Conservation (phyloP, 257 asterid species). For the Marsdenia floribunda region DNA sequence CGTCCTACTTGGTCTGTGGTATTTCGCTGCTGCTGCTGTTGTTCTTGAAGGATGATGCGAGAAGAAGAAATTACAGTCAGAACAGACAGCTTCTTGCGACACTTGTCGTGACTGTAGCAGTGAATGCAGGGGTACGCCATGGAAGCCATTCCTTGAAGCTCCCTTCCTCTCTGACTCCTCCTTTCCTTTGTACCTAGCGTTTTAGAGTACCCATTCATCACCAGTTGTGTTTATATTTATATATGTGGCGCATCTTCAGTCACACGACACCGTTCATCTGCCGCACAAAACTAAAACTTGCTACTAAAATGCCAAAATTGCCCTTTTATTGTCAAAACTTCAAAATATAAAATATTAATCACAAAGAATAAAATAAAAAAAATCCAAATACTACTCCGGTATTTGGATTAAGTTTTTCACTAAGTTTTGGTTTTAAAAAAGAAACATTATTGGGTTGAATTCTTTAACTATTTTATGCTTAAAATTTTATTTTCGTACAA, state of each 20-base stretch:
- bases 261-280: neutral
- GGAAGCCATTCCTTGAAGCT: conserved; percentile 22
- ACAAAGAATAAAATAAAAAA: no score
- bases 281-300: neutral
- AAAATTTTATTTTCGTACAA: no score
- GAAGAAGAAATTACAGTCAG: conserved; percentile 1
- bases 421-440: no score
- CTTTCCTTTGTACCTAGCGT: neutral
- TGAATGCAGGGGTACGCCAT: conserved; percentile 17
- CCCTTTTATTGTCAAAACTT: no score
- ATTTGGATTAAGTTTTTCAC: no score
- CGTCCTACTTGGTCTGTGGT: conserved; percentile 22
- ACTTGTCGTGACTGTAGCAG: conserved; percentile 8
- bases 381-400: no score
- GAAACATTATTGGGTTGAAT: no score
- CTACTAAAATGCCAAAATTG: no score
- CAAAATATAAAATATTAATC: no score
- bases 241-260: neutral
- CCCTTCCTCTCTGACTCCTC: neutral
- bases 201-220: neutral
- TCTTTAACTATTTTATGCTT: no score
- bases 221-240: neutral
- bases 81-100: neutral
- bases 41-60: conserved; percentile 3
- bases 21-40: conserved; percentile 11